Evolutionary conservation across 495 filamentous ascomycete species (phyloP).

Genomic region (Tuber brumale): DNA sequence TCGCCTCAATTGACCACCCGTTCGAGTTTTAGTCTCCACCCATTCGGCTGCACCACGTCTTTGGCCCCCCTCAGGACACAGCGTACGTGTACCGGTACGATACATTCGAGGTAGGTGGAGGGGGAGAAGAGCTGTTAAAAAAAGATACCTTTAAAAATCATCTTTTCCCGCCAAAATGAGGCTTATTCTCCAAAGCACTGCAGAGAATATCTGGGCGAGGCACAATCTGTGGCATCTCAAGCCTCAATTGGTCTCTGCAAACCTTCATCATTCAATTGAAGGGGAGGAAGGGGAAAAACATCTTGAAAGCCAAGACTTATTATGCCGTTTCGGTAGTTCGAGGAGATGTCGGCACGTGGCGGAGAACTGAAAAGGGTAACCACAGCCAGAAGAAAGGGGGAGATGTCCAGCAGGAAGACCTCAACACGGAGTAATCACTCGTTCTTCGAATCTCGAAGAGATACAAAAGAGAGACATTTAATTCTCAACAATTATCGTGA

Average conservation of each 20-base stretch:
- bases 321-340: background rate
- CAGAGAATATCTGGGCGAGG: background rate
- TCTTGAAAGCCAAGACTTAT: background rate
- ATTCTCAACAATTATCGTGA: background rate
- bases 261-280: background rate
- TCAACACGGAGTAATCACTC: background rate
- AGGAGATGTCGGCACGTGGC: background rate
- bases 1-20: too few species aligned
- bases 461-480: background rate
- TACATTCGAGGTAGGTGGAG: background rate
- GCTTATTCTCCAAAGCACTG: background rate
- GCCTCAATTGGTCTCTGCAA: background rate
- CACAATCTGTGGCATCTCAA: background rate
- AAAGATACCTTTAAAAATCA: background rate
- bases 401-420: background rate
- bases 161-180: background rate
- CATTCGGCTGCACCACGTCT: background rate
- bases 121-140: background rate
- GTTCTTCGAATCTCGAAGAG: background rate
- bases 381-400: background rate
- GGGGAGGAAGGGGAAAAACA: background rate
- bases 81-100: background rate
- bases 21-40: too few species aligned
- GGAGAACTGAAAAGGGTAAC: background rate
- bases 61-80: background rate